Evolutionary conservation across 2,329 filamentous ascomycete genomes (phyloP).

Genomic region (Sporothrix euskadiensis): DNA sequence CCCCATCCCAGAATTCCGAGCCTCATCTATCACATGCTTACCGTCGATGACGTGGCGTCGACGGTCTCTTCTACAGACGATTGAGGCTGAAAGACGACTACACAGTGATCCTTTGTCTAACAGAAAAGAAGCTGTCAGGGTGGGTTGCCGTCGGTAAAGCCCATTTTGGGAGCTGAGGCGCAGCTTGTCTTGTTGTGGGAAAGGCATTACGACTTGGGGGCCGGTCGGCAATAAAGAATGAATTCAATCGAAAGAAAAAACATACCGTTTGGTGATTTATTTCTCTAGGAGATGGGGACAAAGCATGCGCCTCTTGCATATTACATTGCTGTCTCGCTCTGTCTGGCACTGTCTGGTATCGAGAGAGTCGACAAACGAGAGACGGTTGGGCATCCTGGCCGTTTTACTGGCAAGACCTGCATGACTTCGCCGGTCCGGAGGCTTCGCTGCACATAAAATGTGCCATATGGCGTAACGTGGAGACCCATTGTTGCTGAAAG

Average conservation of each 20-base stretch:
- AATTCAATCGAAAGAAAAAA: too few species aligned
- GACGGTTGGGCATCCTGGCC: constrained; percentile 29
- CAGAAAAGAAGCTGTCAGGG: not conserved
- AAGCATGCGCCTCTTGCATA: not conserved
- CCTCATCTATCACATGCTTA: not conserved
- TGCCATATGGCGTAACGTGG: constrained; percentile 31
- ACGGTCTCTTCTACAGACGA: not conserved
- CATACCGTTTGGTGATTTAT: too few species aligned
- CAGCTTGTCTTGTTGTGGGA: not conserved
- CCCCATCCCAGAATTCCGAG: not conserved
- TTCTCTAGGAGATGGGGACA: not conserved
- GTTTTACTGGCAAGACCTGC: constrained; percentile 31
- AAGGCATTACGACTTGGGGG: not conserved
- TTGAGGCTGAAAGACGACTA: not conserved
- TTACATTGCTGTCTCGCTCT: too few species aligned
- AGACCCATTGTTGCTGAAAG: constrained; percentile 28
- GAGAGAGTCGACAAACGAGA: constrained; percentile 31
- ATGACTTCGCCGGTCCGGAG: constrained; percentile 32
- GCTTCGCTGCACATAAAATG: constrained; percentile 32
- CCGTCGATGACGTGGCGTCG: too few species aligned
- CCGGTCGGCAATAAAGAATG: not conserved
- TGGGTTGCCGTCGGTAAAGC: not conserved
- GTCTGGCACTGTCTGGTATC: too few species aligned
- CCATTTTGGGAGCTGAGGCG: not conserved
- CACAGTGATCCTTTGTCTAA: not conserved